Base-by-base conservation (phyloP, 2,329 filamentous ascomycete genomes). In the Aspergillus tanneri region DNA sequence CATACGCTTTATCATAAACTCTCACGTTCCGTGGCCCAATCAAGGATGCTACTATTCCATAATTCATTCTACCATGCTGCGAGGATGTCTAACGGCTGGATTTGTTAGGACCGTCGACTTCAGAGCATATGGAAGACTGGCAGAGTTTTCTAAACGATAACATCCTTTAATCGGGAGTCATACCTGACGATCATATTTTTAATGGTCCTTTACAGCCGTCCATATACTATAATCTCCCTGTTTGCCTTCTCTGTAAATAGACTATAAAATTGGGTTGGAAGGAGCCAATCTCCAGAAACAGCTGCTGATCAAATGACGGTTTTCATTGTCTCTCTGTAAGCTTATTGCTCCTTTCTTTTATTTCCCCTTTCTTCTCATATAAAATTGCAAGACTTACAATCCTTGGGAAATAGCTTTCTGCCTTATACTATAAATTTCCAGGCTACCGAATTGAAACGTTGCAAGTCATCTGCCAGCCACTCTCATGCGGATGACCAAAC, bases 341-440 rank as follows among this genome's bases (percentile, higher is more conserved):
- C 54, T 18, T 6, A 21, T 37, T 44, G 34, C 23, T 30, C 32
- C 24, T 38, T 9, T 30, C 32, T 25, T 11, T 11, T 23, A 2
- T 37, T 7, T 22, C 12, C 21, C 21, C n/a, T 8, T 36, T 34
- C 5, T 22, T 11, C 12, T 12, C 10, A 19, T 35, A 12, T 23
- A 28, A 5, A n/a, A 43, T 12, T 22, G 21, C 19, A 19, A 2
- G 12, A 21, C 27, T 42, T 22, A 37, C 22, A n/a, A 37, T 39
- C 46, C 14, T 7, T 11, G 12, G 14, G 18, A 22, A 16, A 19
- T 43, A 69, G 66, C 11, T 69, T 69, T 37, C 65, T 69, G 30
- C 67, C 67, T 2, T 69, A 68, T 44, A 69, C 67, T 9, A 68
- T 69, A 49, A 61, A 68, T 46, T 69, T 69, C 35, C 58, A 62